Evolutionary conservation across 257 asterid species (phyloP).

Genomic region (Solanum chiquidenum): DNA sequence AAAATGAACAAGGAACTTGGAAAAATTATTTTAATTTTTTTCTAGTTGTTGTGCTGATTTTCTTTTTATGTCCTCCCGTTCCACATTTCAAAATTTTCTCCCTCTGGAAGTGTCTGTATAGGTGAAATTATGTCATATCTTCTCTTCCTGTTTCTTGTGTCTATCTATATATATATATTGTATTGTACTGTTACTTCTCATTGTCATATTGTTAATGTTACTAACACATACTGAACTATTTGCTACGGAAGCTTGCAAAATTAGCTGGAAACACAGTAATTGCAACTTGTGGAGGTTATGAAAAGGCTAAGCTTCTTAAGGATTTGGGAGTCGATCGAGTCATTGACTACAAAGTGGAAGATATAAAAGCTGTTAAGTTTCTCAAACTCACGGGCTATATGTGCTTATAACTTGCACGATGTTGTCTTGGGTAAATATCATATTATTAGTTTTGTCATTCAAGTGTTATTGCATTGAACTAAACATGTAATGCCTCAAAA

Average conservation of each 20-base stretch:
- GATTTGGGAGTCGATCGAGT: conserved; percentile 89
- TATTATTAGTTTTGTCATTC: neutral
- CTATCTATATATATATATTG: neutral
- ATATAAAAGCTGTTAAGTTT: conserved; percentile 58
- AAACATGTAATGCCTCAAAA: neutral
- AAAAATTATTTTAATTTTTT: neutral
- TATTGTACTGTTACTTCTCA: neutral
- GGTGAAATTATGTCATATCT: neutral
- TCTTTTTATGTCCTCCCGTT: neutral
- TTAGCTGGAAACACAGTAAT: conserved; percentile 82
- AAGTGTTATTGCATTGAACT: neutral
- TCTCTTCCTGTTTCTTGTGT: neutral
- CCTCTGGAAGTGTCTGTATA: neutral
- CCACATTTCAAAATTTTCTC: neutral
- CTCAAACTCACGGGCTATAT: neutral
- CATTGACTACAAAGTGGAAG: conserved; percentile 76
- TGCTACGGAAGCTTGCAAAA: conserved; percentile 70
- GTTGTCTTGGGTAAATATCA: neutral
- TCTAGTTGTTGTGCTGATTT: neutral
- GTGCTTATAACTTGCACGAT: neutral
- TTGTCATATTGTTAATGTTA: neutral
- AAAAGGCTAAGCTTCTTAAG: conserved; percentile 72
- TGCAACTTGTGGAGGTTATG: conserved; percentile 94
- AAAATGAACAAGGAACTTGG: neutral
- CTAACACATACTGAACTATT: conserved; percentile 9